Percentiles rank a stretch among this genome's conserved stretches.
Evolutionary conservation across 257 asterid species (phyloP).

Genomic region (Solanum okadae): DNA sequence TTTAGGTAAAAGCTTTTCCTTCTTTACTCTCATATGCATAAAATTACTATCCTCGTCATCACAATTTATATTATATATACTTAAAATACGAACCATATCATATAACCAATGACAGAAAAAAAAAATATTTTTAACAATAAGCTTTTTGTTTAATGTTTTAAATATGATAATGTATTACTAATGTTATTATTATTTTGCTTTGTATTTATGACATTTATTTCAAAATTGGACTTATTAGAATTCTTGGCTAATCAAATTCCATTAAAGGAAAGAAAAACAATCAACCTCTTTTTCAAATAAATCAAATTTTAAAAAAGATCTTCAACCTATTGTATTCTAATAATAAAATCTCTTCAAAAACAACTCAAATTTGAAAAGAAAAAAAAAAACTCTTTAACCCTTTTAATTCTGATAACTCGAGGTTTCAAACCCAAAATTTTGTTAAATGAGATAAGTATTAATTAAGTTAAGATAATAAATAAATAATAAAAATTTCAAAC

Average conservation of each 20-base stretch:
- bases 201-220: neutral
- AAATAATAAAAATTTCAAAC: neutral
- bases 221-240: neutral
- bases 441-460: neutral
- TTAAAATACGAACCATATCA: neutral
- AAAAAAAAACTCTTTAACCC: neutral
- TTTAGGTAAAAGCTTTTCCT: neutral
- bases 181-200: neutral
- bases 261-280: neutral
- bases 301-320: neutral
- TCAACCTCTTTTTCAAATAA: neutral
- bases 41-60: too few relatives aligned
- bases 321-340: neutral
- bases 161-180: neutral
- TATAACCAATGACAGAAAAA: fast-evolving
- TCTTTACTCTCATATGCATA: neutral
- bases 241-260: neutral
- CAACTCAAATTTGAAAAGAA: neutral
- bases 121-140: too few relatives aligned
- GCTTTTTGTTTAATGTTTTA: neutral
- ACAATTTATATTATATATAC: too few relatives aligned
- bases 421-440: neutral
- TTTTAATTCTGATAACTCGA: neutral
- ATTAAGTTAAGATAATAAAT: neutral
- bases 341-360: neutral